These are phyloP conservation scores for Solanum phureja DNA, from an alignment of 257 asterid genomes.

Conservation along the genomic window DNA sequence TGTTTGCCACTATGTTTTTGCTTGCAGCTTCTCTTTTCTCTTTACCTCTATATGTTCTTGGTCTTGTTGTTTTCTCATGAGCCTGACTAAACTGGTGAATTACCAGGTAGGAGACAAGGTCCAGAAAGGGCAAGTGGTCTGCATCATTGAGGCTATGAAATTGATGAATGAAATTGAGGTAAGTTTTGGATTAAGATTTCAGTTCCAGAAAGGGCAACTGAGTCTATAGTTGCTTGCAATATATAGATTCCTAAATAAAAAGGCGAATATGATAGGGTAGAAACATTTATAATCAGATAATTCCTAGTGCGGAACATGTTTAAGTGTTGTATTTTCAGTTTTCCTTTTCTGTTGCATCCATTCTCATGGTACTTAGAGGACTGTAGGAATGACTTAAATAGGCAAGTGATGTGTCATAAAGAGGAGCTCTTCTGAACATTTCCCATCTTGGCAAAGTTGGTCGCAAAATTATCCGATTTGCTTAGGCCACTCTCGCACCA, in stretches of 20 bases:
- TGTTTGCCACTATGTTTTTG: not conserved
- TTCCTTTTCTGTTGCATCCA: not conserved
- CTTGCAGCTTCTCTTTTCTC: not conserved
- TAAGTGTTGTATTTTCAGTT: not conserved
- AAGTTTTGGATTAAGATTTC: slow-evolving; percentile 4
- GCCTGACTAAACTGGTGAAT: not conserved
- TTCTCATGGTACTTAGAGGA: not conserved
- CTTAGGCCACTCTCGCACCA: not conserved
- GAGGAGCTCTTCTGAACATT: not conserved
- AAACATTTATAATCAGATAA: not conserved
- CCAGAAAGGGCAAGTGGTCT: slow-evolving; percentile 53
- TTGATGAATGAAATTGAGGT: slow-evolving; percentile 77
- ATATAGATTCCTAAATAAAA: not conserved
- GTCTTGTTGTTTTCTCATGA: slow-evolving; percentile 3
- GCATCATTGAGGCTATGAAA: slow-evolving; percentile 75
- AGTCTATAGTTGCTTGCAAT: not conserved
- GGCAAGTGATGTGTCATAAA: not conserved
- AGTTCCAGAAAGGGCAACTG: not conserved
- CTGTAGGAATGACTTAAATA: not conserved
- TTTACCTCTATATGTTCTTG: not conserved
- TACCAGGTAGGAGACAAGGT: slow-evolving; percentile 60
- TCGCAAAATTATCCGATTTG: not conserved
- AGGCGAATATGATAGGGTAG: not conserved
- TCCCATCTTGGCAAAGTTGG: not conserved
- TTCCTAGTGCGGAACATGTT: not conserved